phyloP scores from a whole-genome alignment of 176 grass and related monocot genomes.

The Musa troglodytarum region DNA sequence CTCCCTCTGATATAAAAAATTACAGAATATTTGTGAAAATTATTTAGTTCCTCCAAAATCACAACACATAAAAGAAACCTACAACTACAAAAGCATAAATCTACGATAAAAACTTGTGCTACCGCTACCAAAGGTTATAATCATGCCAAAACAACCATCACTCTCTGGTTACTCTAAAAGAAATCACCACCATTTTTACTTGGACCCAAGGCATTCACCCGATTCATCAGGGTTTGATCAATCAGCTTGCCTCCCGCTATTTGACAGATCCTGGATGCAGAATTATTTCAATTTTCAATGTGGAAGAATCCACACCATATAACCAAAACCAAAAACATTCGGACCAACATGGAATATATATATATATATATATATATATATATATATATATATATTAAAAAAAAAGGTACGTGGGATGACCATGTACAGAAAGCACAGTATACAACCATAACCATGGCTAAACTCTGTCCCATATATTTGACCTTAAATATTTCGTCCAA shows the following conservation, averaged over 20 bases:
- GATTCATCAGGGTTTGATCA: no score
- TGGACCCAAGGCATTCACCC: no score
- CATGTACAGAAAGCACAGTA: no score
- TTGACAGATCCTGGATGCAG: no score
- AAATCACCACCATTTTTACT: not conserved
- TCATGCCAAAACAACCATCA: not conserved
- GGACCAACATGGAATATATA: not conserved
- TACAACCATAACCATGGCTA: not conserved
- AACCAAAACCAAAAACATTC: not conserved
- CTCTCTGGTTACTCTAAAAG: not conserved
- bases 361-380: no score
- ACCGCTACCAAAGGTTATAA: not conserved
- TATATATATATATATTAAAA: not conserved
- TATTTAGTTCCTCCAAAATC: not conserved
- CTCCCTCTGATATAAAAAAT: constrained; percentile 51
- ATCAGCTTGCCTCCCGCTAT: no score
- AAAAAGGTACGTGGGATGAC: not conserved
- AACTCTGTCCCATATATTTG: not conserved
- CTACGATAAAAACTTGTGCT: no score
- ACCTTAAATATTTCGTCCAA: no score
- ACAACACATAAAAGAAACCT: no score
- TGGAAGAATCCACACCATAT: no score
- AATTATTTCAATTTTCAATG: no score
- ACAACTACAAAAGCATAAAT: no score
- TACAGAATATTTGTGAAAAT: not conserved